Evolutionary conservation across 2,329 filamentous ascomycete species (phyloP).

Genomic region (Fusarium papillatum): DNA sequence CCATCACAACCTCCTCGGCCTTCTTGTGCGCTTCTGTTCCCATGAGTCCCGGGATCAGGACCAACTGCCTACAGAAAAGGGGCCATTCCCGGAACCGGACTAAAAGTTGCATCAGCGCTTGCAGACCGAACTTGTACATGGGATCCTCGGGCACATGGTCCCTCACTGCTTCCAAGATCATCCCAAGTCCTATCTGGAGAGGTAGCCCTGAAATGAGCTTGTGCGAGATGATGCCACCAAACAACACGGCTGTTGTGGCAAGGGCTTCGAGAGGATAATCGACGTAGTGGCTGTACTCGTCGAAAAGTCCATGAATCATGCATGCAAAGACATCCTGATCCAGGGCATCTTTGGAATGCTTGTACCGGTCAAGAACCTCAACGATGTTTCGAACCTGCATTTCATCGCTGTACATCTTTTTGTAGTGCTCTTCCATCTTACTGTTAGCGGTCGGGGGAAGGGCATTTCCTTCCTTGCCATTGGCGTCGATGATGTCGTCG

Average conservation of each 20-base stretch:
- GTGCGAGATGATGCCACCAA: constrained; percentile 96
- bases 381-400: constrained; percentile 90
- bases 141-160: constrained; percentile 86
- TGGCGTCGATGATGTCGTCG: constrained; percentile 91
- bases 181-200: constrained; percentile 92
- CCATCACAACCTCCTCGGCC: constrained; percentile 83
- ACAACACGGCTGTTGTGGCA: constrained; percentile 95
- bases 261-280: constrained; percentile 97
- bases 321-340: constrained; percentile 97
- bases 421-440: constrained; percentile 98
- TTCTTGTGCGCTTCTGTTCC: constrained; percentile 88
- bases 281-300: constrained; percentile 95
- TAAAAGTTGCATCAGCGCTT: constrained; percentile 92
- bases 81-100: constrained; percentile 92
- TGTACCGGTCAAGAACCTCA: constrained; percentile 86
- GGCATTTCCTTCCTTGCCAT: constrained; percentile 84
- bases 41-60: constrained; percentile 85
- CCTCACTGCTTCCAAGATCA: constrained; percentile 97
- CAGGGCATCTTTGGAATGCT: constrained; percentile 84
- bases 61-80: constrained; percentile 89
- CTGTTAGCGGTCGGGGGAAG: constrained; percentile 84
- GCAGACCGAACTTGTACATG: constrained; percentile 99
- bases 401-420: constrained; percentile 96
- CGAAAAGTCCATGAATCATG: constrained; percentile 98
- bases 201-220: constrained; percentile 92